phyloP scores from a whole-genome alignment of 306 rosid species.

The Pyrus bretschneideri region DNA sequence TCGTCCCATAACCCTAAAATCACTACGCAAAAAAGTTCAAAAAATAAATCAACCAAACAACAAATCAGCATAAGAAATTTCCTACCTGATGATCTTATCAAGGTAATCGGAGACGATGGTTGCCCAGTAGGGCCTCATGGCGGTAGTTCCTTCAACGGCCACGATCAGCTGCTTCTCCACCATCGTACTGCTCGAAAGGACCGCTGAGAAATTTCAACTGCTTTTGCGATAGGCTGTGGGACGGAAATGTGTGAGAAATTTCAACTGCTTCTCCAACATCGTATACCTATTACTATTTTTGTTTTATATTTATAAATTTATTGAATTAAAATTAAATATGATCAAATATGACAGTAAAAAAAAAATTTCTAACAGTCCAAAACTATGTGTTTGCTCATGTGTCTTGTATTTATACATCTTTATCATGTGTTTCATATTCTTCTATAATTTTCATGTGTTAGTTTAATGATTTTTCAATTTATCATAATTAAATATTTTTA shows the following conservation, averaged over 20 bases:
- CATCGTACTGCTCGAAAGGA: conserved; percentile 23
- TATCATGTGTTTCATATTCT: no score
- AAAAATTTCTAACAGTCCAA: no score
- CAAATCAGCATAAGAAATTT: background rate
- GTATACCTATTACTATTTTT: no score
- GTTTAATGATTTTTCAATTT: no score
- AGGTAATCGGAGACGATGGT: conserved; percentile 57
- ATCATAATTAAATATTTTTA: no score
- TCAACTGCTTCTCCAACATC: no score
- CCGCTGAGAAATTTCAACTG: background rate
- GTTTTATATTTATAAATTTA: no score
- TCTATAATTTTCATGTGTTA: no score
- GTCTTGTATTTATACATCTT: no score
- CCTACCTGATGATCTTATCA: conserved; percentile 72
- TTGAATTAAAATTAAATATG: no score
- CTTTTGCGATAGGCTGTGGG: background rate
- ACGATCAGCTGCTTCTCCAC: conserved; percentile 76
- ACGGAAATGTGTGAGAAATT: background rate
- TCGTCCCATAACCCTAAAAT: background rate
- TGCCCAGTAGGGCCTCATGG: conserved; percentile 77
- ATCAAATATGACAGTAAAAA: no score
- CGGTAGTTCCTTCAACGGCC: conserved; percentile 76
- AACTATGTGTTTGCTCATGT: no score
- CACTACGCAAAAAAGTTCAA: background rate
- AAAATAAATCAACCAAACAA: conserved; percentile 6